These are phyloP conservation scores for Gomphus bonarii DNA, from an alignment of 1,284 basidiomycete species.

Conservation along the genomic window DNA sequence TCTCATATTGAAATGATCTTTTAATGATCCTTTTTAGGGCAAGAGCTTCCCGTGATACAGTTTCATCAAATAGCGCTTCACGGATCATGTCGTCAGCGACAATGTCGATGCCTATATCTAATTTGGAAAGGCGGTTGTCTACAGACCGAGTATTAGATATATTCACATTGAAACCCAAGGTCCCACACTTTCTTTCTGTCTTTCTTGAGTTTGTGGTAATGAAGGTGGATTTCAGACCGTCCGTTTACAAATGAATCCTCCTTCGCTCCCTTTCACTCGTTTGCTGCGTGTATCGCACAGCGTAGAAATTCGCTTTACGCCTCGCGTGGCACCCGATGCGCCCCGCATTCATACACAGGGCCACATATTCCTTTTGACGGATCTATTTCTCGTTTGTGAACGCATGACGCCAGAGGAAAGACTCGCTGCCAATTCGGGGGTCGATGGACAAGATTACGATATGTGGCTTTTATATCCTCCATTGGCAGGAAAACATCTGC, in stretches of 20 bases:
- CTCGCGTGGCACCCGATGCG: constrained; percentile 54
- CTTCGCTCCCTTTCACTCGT: constrained; percentile 72
- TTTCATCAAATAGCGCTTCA: constrained; percentile 38
- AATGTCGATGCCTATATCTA: constrained; percentile 48
- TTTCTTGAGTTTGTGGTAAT: background rate
- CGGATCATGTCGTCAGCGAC: constrained; percentile 36
- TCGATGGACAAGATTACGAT: constrained; percentile 49
- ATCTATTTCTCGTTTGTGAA: constrained; percentile 85
- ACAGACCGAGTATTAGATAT: constrained; percentile 82
- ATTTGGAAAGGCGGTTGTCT: constrained; percentile 76
- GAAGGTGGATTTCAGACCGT: constrained; percentile 54
- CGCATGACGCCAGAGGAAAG: constrained; percentile 63
- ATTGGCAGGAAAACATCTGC: constrained; percentile 87
- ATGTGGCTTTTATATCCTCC: constrained; percentile 96
- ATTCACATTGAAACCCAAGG: constrained; percentile 94
- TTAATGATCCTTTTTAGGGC: constrained; percentile 27
- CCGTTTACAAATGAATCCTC: constrained; percentile 83
- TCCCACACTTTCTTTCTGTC: constrained; percentile 24
- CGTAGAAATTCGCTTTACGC: constrained; percentile 70
- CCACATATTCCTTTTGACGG: constrained; percentile 85
- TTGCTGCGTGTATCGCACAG: constrained; percentile 69
- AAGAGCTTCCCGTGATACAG: constrained; percentile 49
- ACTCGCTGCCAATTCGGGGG: constrained; percentile 29
- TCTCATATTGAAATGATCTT: background rate
- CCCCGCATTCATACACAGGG: constrained; percentile 70